Evolutionary conservation across 768 basidiomycete genomes (phyloP).

Genomic region (Boletales sp.): DNA sequence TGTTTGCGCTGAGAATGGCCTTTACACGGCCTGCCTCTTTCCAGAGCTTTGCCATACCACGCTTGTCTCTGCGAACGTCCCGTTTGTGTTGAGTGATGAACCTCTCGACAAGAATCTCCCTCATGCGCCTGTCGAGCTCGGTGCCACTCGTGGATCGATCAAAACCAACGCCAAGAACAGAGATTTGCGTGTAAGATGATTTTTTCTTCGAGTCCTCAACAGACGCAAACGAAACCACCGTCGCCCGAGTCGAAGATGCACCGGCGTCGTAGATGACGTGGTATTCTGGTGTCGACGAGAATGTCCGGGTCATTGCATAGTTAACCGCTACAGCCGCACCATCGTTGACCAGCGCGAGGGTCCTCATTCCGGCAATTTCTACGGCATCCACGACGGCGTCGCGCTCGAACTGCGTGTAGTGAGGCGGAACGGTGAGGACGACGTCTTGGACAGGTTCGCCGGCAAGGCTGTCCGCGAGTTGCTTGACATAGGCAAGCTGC

Average conservation of each 20-base stretch:
- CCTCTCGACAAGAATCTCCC: conserved; percentile 71
- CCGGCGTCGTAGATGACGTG: conserved; percentile 96
- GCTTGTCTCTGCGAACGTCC: conserved; percentile 68
- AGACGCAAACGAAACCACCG: conserved; percentile 63
- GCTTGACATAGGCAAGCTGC: conserved; percentile 88
- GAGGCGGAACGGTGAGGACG: conserved; percentile 86
- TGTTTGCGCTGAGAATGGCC: conserved; percentile 89
- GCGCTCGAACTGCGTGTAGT: conserved; percentile 86
- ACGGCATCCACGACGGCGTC: conserved; percentile 90
- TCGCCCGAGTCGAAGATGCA: conserved; percentile 76
- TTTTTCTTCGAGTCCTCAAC: conserved; percentile 48
- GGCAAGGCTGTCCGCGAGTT: conserved; percentile 74
- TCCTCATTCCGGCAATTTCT: conserved; percentile 83
- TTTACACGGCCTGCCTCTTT: conserved; percentile 93
- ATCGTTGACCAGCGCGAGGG: conserved; percentile 85
- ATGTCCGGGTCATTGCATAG: conserved; percentile 94
- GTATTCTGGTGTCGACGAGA: conserved; percentile 65
- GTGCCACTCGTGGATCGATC: conserved; percentile 74
- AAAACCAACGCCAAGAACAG: conserved; percentile 78
- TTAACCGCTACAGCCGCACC: conserved; percentile 95
- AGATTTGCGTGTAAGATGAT: conserved; percentile 61
- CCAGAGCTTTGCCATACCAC: conserved; percentile 90
- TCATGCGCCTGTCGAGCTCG: conserved; percentile 79
- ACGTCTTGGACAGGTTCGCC: conserved; percentile 80
- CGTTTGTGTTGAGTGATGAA: conserved; percentile 72